Base-by-base conservation (phyloP, 768 basidiomycete species). In the Filobasidium floriforme region DNA sequence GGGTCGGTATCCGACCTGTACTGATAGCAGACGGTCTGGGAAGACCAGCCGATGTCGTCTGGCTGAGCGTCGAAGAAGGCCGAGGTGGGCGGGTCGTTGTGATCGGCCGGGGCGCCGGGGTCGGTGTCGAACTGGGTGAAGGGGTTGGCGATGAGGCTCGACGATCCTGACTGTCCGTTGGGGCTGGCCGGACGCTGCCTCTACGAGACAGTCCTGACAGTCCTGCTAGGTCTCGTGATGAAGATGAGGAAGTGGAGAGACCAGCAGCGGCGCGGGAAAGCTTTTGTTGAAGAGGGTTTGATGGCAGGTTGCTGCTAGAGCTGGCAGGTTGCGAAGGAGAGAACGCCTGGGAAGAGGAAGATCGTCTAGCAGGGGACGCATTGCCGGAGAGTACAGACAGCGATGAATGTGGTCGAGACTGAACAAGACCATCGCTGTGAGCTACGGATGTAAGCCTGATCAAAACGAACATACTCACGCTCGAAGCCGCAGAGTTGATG, bases 381-480 rank as follows among this genome's bases (percentile, higher is more conserved):
- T 59, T 32, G 26, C 43, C 22, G 6, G 32, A 37, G 32, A 37
- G 32, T 37, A 28, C 11, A 18, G 64, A 65, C 5, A 52, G 19
- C 1, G 64, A 60, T 22, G 64, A 65, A 3, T 59, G 52, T 24
- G 64, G 64, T 9, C 64, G 55, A 32, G 64, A 65, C 64, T 65
- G 14, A 19, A 29, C 37, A 22, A 22, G 41, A 18, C 26, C 24
- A 15, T 59, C 29, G 26, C 24, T 4, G 32, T 59, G 12, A 44
- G 26, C 7, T 24, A 0, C 1, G 22, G n/a, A 18, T 37, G 11
- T 2, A 7, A 10, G 24, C 15, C 43, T 18, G n/a, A 19, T 14
- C 24, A 29, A n/a, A 22, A 18, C 43, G 44, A 14, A 24, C 11
- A 7, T 1, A 59, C 52, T 64, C 15, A 64, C 52, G 22, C 1